Evolutionary conservation across 495 filamentous ascomycete genomes (phyloP), one percentile per base, ranked within the genome.

Genomic region (Aspergillus campestris): DNA sequence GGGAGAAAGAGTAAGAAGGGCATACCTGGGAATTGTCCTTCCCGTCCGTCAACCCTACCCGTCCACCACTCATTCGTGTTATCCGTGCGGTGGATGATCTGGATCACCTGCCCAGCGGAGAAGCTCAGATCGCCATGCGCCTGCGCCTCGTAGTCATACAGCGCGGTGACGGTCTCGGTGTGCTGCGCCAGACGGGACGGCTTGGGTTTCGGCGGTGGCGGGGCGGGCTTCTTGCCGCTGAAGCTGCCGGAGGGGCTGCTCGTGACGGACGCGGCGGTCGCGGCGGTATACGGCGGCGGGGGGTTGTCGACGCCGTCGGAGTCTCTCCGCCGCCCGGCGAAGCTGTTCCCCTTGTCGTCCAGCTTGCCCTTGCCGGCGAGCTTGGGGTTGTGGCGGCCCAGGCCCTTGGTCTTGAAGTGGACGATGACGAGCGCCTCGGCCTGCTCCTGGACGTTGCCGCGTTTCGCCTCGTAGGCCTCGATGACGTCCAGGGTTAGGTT

Each of bases 41-140:
- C 71, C 62, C 80, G 79, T 14, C 86, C 89, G 48, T 80, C 69
- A 44, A 92, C 49, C 59, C 75, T 82, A 6, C 92, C 92, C 2
- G 73, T 81, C 92, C 92, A 99, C 92, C 92, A 99, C 65, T 97
- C 92, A 55, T 99, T 95, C 40, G 86, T 84, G 51, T 94, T 95
- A 11, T 71, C 70, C 9, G 89, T 95, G 37, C 86, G 74, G 49
- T 75, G 72, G 9, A 87, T 60, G 45, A 99, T 87, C 61, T 96
- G 89, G 55, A 99, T 97, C 27, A 86, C 68, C 48, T 99, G 94
- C 4, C 92, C 94, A 0, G 87, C 80, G 3, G 74, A 79, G 60
- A 99, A 99, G 56, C 86, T 94, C 42, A 99, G 72, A 61, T 99
- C 92, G 1, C 89, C 89, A 44, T 94, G 90, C 3, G 90, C 90